phyloP scores from a whole-genome alignment of 2,329 filamentous ascomycete genomes.

The Penicillium polonicum region DNA sequence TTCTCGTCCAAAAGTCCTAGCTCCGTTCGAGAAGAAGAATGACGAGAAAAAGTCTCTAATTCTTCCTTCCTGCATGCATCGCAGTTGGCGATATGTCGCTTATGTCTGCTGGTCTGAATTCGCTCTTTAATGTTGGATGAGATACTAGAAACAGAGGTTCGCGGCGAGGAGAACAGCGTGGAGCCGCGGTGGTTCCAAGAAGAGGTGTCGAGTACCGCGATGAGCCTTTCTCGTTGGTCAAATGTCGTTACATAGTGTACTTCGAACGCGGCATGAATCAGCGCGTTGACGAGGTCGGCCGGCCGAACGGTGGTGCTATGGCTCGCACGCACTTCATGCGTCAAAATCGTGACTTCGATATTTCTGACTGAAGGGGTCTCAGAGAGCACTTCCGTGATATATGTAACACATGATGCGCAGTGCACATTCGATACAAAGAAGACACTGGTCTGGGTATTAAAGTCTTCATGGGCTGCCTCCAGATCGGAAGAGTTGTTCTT shows the following conservation, averaged over 20 bases:
- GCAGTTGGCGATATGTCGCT: slow-evolving; percentile 51
- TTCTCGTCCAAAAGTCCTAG: slow-evolving; percentile 16
- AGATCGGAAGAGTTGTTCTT: slow-evolving; percentile 11
- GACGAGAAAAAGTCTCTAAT: slow-evolving; percentile 21
- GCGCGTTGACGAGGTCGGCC: slow-evolving; percentile 36
- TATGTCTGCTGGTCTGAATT: slow-evolving; percentile 22
- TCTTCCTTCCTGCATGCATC: slow-evolving; percentile 49
- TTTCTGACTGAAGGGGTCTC: slow-evolving; percentile 35
- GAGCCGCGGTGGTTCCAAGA: slow-evolving; percentile 32
- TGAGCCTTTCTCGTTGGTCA: slow-evolving; percentile 30
- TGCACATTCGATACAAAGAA: slow-evolving; percentile 51
- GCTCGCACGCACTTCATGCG: slow-evolving; percentile 44
- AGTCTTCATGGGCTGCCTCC: slow-evolving; percentile 8
- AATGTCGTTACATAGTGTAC: slow-evolving; percentile 46
- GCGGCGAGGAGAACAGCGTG: slow-evolving; percentile 22
- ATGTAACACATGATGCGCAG: slow-evolving; percentile 49
- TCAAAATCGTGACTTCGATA: slow-evolving; percentile 46
- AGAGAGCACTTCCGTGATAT: slow-evolving; percentile 46
- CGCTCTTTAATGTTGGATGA: slow-evolving; percentile 23
- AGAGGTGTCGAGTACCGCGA: slow-evolving; percentile 39
- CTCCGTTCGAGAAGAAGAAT: slow-evolving; percentile 15
- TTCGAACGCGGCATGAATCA: slow-evolving; percentile 49
- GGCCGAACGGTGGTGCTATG: slow-evolving; percentile 36
- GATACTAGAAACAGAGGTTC: slow-evolving; percentile 20
- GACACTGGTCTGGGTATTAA: slow-evolving; percentile 25